Evolutionary conservation across 2,329 filamentous ascomycete species (phyloP).

Genomic region (Botrytis paeoniae): DNA sequence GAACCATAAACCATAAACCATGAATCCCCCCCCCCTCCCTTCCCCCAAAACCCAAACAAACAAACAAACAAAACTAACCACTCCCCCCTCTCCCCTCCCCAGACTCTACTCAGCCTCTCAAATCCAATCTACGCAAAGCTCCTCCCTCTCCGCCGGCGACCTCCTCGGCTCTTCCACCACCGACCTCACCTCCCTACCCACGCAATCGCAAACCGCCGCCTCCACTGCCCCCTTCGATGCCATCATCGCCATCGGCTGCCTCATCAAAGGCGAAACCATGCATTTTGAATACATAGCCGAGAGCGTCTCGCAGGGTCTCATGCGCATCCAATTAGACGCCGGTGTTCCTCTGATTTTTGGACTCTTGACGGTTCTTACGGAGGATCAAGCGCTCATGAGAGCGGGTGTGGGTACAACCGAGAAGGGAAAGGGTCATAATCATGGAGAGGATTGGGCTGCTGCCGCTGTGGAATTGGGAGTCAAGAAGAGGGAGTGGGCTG

Average conservation of each 20-base stretch:
- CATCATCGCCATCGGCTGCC: slow-evolving; percentile 88
- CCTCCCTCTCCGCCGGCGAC: slow-evolving; percentile 66
- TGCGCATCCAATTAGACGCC: slow-evolving; percentile 88
- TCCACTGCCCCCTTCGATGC: slow-evolving; percentile 75
- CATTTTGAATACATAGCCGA: slow-evolving; percentile 99
- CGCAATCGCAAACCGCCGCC: slow-evolving; percentile 40
- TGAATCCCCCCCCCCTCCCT: neutral
- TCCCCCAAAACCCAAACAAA: neutral
- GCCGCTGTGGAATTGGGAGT: slow-evolving; percentile 92
- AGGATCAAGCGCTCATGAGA: slow-evolving; percentile 81
- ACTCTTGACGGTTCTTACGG: slow-evolving; percentile 80
- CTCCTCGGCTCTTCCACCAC: slow-evolving; percentile 66
- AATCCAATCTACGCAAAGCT: slow-evolving; percentile 67
- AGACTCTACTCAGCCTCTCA: slow-evolving; percentile 84
- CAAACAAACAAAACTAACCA: neutral
- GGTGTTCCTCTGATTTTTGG: slow-evolving; percentile 91
- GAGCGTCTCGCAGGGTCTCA: slow-evolving; percentile 83
- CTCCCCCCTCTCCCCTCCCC: neutral
- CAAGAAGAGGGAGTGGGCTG: slow-evolving; percentile 80
- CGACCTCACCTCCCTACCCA: slow-evolving; percentile 57
- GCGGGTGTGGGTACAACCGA: slow-evolving; percentile 59
- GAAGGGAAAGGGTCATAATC: slow-evolving; percentile 81
- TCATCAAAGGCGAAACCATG: slow-evolving; percentile 99
- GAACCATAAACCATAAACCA: neutral
- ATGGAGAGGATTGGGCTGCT: slow-evolving; percentile 93